Percentiles rank a stretch among this genome's conserved stretches.
Conservation (phyloP, 371 early-diverging fungal genomes). For the Mucor indicus region DNA sequence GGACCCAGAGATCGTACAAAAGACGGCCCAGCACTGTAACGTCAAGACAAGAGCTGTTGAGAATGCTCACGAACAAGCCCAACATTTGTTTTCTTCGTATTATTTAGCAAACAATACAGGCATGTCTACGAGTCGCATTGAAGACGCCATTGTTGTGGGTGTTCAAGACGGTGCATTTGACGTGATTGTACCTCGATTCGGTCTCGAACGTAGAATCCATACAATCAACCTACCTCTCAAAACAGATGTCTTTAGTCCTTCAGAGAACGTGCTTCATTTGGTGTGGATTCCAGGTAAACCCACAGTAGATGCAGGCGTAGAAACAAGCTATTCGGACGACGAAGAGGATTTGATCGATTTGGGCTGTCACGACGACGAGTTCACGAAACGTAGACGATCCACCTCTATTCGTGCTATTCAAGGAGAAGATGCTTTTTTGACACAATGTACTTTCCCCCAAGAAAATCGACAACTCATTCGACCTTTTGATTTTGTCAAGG, state of each 20-base stretch:
- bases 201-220: slow-evolving; percentile 56
- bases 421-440: slow-evolving; percentile 29
- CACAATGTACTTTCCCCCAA: slow-evolving; percentile 34
- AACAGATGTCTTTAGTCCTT: slow-evolving; percentile 35
- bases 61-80: slow-evolving; percentile 73
- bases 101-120: slow-evolving; percentile 37
- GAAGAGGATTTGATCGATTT: not conserved
- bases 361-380: not conserved
- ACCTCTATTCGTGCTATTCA: slow-evolving; percentile 36
- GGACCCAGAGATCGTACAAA: slow-evolving; percentile 37
- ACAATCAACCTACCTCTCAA: slow-evolving; percentile 40
- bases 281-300: slow-evolving; percentile 48
- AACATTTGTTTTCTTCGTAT: slow-evolving; percentile 59
- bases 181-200: slow-evolving; percentile 58
- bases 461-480: slow-evolving; percentile 53
- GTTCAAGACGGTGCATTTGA: slow-evolving; percentile 55
- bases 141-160: slow-evolving; percentile 46
- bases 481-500: slow-evolving; percentile 60
- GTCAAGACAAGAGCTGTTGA: slow-evolving; percentile 57
- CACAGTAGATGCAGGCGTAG: slow-evolving; percentile 15
- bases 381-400: slow-evolving; percentile 23
- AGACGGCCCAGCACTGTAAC: slow-evolving; percentile 68
- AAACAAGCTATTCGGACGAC: not conserved
- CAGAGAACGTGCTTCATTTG: slow-evolving; percentile 40
- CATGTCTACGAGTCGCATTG: slow-evolving; percentile 18